Evolutionary conservation across 371 early-diverging fungal genomes (phyloP), one percentile per base, ranked within the genome.

Genomic region (Chytridium lagenaria): DNA sequence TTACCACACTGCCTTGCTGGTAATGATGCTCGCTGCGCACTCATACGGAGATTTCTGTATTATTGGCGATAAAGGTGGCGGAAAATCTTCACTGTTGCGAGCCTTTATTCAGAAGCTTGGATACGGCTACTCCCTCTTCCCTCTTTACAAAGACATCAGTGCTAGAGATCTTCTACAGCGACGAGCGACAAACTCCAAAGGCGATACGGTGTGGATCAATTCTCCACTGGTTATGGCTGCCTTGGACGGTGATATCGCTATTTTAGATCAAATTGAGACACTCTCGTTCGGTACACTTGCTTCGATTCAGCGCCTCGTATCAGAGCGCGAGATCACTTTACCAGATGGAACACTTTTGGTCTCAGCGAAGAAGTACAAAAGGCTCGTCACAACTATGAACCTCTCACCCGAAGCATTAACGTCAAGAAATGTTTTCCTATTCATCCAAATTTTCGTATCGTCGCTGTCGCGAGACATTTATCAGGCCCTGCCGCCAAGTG

Each of bases 141-240:
- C 92, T 1, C 78, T 94, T 15, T 93, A 90, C 80, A 87, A 89
- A 67, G 94, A 94, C 68, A 92, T 94, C 92, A 91, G 92, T n/a
- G 89, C 92, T 2, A 85, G 93, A 15, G 94, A 94, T 75, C 81
- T 94, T 3, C 81, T 94, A n/a, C 93, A 94, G 68, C 87, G 92
- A 50, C 86, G 94, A 50, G 84, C 87, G 49, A 94, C 94, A 0
- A 89, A 90, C 0, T 81, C 84, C 37, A 76, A 85, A 2, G 94
- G 94, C 61, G 92, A 93, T 39, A 94, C 94, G 1, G 61, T 79
- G 22, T 86, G 86, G 86, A 77, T 78, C 51, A 89, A 90, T 75
- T 90, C 92, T 0, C 84, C 88, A 1, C 79, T 92, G 12, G 90
- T 94, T 5, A 88, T 89, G 69, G 94, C 93, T 19, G 92, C 93